These are phyloP conservation scores for Cercophora newfieldiana DNA, from an alignment of 495 filamentous ascomycete genomes.

Conservation along the genomic window DNA sequence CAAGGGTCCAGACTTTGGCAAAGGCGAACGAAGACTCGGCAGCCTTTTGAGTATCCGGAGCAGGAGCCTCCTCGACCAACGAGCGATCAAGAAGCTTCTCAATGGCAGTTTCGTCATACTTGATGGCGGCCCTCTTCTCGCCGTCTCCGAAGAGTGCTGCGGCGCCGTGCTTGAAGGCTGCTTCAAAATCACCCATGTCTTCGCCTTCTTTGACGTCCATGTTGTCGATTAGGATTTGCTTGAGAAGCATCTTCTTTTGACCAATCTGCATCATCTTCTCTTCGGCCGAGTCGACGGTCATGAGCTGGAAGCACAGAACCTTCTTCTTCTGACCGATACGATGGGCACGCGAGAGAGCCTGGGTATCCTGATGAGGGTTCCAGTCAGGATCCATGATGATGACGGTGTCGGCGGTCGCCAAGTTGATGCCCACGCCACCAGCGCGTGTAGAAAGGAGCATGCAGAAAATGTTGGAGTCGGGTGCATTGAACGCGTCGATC, in stretches of 20 bases:
- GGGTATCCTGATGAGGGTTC: constrained; percentile 97
- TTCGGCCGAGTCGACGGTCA: constrained; percentile 84
- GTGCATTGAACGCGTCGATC: constrained; percentile 91
- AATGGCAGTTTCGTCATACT: constrained; percentile 76
- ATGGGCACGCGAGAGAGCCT: constrained; percentile 91
- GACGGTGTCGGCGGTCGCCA: constrained; percentile 95
- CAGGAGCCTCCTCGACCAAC: constrained; percentile 70
- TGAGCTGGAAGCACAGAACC: constrained; percentile 90
- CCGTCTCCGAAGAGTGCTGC: constrained; percentile 81
- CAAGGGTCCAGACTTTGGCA: constrained; percentile 90
- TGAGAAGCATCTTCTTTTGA: constrained; percentile 90
- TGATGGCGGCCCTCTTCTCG: constrained; percentile 61
- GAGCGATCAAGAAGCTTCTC: constrained; percentile 87
- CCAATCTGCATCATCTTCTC: constrained; percentile 97
- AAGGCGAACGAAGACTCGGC: constrained; percentile 82
- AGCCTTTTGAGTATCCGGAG: constrained; percentile 53
- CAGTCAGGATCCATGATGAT: constrained; percentile 98
- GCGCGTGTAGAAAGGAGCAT: constrained; percentile 93
- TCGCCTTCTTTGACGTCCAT: constrained; percentile 76
- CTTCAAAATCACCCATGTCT: constrained; percentile 73
- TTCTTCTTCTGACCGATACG: constrained; percentile 95
- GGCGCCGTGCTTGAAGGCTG: constrained; percentile 85
- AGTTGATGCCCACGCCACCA: constrained; percentile 95
- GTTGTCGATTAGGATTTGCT: constrained; percentile 88
- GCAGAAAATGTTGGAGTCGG: constrained; percentile 76